A percentile compares a stretch with the other conserved stretches of the same genome.
Conservation (phyloP, 495 filamentous ascomycete genomes). For the Xylaria curta region DNA sequence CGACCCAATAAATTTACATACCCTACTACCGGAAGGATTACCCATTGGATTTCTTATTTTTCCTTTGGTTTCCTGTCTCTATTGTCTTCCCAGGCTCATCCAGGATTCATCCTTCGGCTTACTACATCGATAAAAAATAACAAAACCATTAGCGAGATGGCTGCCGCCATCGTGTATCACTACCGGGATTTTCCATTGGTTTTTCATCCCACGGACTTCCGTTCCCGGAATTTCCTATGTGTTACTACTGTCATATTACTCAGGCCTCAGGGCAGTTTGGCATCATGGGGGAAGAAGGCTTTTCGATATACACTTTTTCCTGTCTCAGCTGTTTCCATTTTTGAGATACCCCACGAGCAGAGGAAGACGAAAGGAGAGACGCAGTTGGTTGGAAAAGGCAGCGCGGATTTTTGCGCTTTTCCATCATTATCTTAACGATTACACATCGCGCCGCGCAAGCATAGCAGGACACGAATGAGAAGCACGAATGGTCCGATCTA, state of each 20-base stretch:
- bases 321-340: constrained; percentile 41
- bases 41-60: constrained; percentile 12
- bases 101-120: constrained; percentile 14
- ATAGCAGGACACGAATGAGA: constrained; percentile 24
- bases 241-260: constrained; percentile 45
- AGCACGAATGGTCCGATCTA: constrained; percentile 11
- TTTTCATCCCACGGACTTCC: constrained; percentile 38
- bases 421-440: constrained; percentile 30
- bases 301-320: constrained; percentile 38
- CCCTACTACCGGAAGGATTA: constrained; percentile 27
- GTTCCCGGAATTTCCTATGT: constrained; percentile 40
- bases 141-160: constrained; percentile 33
- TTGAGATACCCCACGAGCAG: constrained; percentile 42
- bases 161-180: constrained; percentile 40
- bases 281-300: constrained; percentile 38
- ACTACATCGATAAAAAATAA: constrained; percentile 16
- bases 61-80: constrained; percentile 9
- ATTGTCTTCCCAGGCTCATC: neutral
- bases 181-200: constrained; percentile 39
- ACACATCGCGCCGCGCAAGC: constrained; percentile 27
- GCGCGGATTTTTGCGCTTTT: constrained; percentile 38
- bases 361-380: constrained; percentile 35
- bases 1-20: constrained; percentile 48
- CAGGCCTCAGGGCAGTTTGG: constrained; percentile 41
- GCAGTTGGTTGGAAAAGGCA: constrained; percentile 37